Conservation (phyloP, 306 rosid species). For the Psophocarpus tetragonolobus region DNA sequence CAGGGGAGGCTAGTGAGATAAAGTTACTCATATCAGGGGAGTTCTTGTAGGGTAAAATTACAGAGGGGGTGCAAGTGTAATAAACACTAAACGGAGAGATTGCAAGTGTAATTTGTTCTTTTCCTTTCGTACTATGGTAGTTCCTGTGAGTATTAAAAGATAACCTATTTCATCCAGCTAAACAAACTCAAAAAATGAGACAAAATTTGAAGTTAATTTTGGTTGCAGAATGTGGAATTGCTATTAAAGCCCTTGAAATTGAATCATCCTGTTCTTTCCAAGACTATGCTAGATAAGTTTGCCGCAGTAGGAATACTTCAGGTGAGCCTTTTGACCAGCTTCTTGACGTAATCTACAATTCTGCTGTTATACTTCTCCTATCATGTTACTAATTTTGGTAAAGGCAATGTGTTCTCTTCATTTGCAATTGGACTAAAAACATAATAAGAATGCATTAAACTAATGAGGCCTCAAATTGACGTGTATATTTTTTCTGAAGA, state of each 20-base stretch:
- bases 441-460: slow-evolving; percentile 11
- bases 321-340: slow-evolving; percentile 43
- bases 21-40: too few relatives aligned
- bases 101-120: too few relatives aligned
- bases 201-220: slow-evolving; percentile 6
- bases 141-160: too few relatives aligned
- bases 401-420: slow-evolving; percentile 8
- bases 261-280: slow-evolving; percentile 45
- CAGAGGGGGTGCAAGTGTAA: too few relatives aligned
- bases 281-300: slow-evolving; percentile 78
- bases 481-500: neutral
- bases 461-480: slow-evolving; percentile 11
- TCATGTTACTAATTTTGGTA: neutral
- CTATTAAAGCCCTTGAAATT: slow-evolving; percentile 60
- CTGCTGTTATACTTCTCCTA: neutral
- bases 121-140: too few relatives aligned
- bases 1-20: too few relatives aligned
- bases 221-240: slow-evolving; percentile 63
- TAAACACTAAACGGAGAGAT: too few relatives aligned
- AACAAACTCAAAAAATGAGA: slow-evolving; percentile 14
- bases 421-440: neutral
- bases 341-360: slow-evolving; percentile 11
- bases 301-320: slow-evolving; percentile 97
- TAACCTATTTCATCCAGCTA: neutral
- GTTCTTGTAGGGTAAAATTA: too few relatives aligned